Evolutionary conservation across 202 grass and related monocot genomes (phyloP).

Genomic region (Zizania palustris): DNA sequence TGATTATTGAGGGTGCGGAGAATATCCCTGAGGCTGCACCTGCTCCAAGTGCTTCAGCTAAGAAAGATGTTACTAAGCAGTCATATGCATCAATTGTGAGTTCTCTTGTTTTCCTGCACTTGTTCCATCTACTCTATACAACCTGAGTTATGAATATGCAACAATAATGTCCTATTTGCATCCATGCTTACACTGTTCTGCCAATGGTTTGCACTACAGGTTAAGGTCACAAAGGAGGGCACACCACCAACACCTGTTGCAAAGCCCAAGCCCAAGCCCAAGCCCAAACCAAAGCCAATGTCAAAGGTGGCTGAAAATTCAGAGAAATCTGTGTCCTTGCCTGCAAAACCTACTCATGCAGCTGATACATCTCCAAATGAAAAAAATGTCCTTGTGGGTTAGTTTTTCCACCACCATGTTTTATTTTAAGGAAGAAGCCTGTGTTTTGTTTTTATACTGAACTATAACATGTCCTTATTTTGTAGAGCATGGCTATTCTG

Average conservation of each 20-base stretch:
- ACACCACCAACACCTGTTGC: constrained; percentile 34
- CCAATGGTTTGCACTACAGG: constrained; percentile 25
- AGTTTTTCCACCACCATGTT: neutral
- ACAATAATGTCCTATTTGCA: neutral
- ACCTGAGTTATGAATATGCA: constrained; percentile 17
- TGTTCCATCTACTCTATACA: neutral
- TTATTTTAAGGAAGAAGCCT: neutral
- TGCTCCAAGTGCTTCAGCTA: constrained; percentile 21
- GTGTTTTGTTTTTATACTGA: neutral
- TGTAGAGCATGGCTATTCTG: constrained; percentile 71
- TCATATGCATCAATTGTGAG: constrained; percentile 91
- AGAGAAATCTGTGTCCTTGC: constrained; percentile 33
- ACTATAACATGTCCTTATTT: constrained; percentile 1
- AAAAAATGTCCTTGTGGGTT: constrained; percentile 54
- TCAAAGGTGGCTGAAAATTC: constrained; percentile 34
- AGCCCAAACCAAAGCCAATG: constrained; percentile 36
- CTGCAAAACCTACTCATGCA: constrained; percentile 31
- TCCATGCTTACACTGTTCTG: neutral
- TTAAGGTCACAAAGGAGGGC: constrained; percentile 58
- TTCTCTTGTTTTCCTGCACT: constrained; percentile 25
- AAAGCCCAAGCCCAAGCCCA: constrained; percentile 61
- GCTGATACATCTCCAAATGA: constrained; percentile 40
- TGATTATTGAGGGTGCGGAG: constrained; percentile 29
- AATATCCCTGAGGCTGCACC: constrained; percentile 35
- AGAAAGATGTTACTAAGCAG: constrained; percentile 64